Evolutionary conservation across 78 protist species (phyloP), one percentile per base, ranked within the genome.

Genomic region (Ministeria vibrans): DNA sequence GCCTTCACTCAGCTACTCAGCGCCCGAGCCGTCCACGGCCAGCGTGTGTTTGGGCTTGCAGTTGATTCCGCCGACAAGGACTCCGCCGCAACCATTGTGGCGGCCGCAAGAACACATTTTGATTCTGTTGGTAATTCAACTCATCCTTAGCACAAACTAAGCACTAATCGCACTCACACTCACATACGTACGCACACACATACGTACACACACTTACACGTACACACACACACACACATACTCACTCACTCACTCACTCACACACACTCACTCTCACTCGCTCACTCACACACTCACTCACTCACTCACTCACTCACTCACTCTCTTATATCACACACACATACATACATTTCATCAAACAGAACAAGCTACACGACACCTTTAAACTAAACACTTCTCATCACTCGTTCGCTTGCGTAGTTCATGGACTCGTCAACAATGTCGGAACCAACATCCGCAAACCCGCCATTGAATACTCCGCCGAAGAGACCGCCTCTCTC

Each of bases 371-470:
- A 25, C 66, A 59, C n/a, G n/a, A n/a, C n/a, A n/a, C n/a, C n/a
- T n/a, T n/a, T n/a, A n/a, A n/a, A n/a, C n/a, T n/a, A n/a, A n/a
- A n/a, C n/a, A n/a, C n/a, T n/a, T n/a, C n/a, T n/a, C n/a, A n/a
- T n/a, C n/a, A n/a, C n/a, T n/a, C n/a, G n/a, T n/a, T n/a, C n/a
- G n/a, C n/a, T n/a, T n/a, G n/a, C 18, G 0, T 27, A 0, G 0
- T n/a, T 20, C 43, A 71, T 59, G 39, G 4, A 4, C 85, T 82
- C 66, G 79, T 82, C n/a, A 82, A 82, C 53, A 82, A 82, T 55
- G 85, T 59, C 42, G 85, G 85, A 27, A 61, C 70, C 30, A 82
- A 82, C 73, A n/a, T 20, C 30, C 81, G 87, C 69, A 77, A 63
- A 73, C 77, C 53, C 53, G 68, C 70, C n/a, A 32, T 1, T 4